Percentiles rank a stretch among this genome's conserved stretches.
These are phyloP conservation scores for Entelexis sorbosivorans DNA, from an alignment of 1,139 yeast species.

Conservation along the genomic window DNA sequence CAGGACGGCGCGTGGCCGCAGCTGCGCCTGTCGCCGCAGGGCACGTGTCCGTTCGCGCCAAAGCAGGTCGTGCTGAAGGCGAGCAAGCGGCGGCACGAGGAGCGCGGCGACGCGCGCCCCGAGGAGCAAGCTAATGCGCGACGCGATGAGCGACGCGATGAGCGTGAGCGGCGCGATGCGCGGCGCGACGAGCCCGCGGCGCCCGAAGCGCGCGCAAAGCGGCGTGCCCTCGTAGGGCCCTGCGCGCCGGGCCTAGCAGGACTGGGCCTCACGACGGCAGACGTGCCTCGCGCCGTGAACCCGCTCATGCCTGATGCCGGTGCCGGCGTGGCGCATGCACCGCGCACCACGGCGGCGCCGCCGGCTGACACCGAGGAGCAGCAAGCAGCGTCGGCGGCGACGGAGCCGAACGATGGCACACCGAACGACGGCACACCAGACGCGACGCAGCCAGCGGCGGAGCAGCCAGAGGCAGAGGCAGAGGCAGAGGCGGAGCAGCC, in stretches of 20 bases:
- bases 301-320: not conserved
- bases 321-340: not conserved
- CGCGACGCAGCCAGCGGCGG: no score
- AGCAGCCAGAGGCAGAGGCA: no score
- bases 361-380: not conserved
- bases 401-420: not conserved
- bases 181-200: no score
- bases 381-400: not conserved
- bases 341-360: not conserved
- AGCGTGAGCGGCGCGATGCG: no score
- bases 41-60: slow-evolving; percentile 57
- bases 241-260: slow-evolving; percentile 6
- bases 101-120: not conserved
- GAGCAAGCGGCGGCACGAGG: slow-evolving; percentile 10
- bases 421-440: not conserved
- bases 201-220: slow-evolving; percentile 1
- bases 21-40: slow-evolving; percentile 29
- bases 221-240: slow-evolving; percentile 1
- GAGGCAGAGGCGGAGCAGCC: no score
- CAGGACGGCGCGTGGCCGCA: slow-evolving; percentile 43
- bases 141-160: no score
- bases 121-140: no score
- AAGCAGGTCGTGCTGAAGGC: slow-evolving; percentile 4
- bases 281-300: not conserved
- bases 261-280: not conserved